A percentile compares a stretch with the other conserved stretches of the same genome.
Evolutionary conservation across 371 early-diverging fungal genomes (phyloP).

Genomic region (Haplosporangium sp.): DNA sequence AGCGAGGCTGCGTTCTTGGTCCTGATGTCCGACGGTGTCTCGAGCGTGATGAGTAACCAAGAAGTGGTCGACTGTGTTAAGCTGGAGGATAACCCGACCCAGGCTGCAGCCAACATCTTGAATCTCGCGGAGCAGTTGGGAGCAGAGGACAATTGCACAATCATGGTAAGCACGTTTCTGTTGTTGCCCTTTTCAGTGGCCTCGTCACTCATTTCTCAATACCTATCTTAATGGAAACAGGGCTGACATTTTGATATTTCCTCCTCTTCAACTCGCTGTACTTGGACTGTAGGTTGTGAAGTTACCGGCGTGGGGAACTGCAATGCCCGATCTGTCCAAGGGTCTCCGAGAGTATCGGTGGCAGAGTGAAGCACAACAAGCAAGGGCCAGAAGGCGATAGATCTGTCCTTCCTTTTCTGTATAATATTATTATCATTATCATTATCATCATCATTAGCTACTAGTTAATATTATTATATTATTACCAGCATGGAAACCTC

Average conservation of each 20-base stretch:
- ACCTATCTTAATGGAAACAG: too few relatives aligned
- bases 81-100: slow-evolving; percentile 61
- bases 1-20: slow-evolving; percentile 67
- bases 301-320: slow-evolving; percentile 79
- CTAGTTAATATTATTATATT: too few relatives aligned
- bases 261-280: not conserved
- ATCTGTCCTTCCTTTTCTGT: not conserved
- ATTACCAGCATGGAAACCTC: not conserved
- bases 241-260: not conserved
- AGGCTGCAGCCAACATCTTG: slow-evolving; percentile 69
- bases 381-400: slow-evolving; percentile 47
- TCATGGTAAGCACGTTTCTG: slow-evolving; percentile 58
- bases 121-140: slow-evolving; percentile 79
- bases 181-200: not conserved
- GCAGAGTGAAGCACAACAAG: slow-evolving; percentile 60
- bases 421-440: not conserved
- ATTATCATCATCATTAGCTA: too few relatives aligned
- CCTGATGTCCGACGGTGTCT: slow-evolving; percentile 79
- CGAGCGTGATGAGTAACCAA: slow-evolving; percentile 81
- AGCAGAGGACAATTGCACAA: slow-evolving; percentile 82
- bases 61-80: slow-evolving; percentile 81
- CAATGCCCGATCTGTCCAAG: slow-evolving; percentile 76
- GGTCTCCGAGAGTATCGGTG: slow-evolving; percentile 72
- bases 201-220: slow-evolving; percentile 1
- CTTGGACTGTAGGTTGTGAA: slow-evolving; percentile 68